Percentiles rank a stretch among this genome's conserved stretches.
These are phyloP conservation scores for Fremontodendron californicum DNA, from an alignment of 345 rosid species.

Conservation along the genomic window DNA sequence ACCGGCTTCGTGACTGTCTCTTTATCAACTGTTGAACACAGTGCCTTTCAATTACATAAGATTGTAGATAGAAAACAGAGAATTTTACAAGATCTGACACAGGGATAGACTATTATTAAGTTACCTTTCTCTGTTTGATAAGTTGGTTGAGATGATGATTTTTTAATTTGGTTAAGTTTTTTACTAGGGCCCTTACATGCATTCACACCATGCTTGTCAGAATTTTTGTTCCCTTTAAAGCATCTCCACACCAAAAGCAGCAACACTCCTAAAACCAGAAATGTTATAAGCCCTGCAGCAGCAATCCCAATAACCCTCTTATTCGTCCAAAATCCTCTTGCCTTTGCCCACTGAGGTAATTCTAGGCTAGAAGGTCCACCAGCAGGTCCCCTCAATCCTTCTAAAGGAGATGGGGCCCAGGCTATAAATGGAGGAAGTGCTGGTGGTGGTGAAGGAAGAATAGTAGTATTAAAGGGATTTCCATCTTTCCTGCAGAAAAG, in stretches of 20 bases:
- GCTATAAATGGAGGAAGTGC: slow-evolving; percentile 45
- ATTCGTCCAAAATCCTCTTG: slow-evolving; percentile 35
- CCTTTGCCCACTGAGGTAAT: slow-evolving; percentile 33
- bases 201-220: slow-evolving; percentile 23
- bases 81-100: background rate
- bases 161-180: slow-evolving; percentile 30
- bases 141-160: slow-evolving; percentile 32
- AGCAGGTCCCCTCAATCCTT: slow-evolving; percentile 15
- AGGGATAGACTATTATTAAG: slow-evolving; percentile 5
- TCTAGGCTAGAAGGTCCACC: slow-evolving; percentile 36
- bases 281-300: slow-evolving; percentile 37
- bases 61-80: background rate
- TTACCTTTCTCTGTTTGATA: slow-evolving; percentile 47
- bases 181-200: slow-evolving; percentile 19
- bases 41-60: slow-evolving; percentile 8
- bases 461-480: slow-evolving; percentile 82
- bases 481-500: slow-evolving; percentile 71
- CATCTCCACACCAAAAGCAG: slow-evolving; percentile 41
- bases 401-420: slow-evolving; percentile 44
- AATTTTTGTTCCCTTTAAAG: slow-evolving; percentile 32
- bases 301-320: slow-evolving; percentile 41
- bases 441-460: slow-evolving; percentile 59
- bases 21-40: slow-evolving; percentile 38
- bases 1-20: slow-evolving; percentile 35
- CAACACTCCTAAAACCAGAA: slow-evolving; percentile 42